These are phyloP conservation scores for Fusarium hostae DNA, from an alignment of 2,329 filamentous ascomycete genomes.

Conservation along the genomic window DNA sequence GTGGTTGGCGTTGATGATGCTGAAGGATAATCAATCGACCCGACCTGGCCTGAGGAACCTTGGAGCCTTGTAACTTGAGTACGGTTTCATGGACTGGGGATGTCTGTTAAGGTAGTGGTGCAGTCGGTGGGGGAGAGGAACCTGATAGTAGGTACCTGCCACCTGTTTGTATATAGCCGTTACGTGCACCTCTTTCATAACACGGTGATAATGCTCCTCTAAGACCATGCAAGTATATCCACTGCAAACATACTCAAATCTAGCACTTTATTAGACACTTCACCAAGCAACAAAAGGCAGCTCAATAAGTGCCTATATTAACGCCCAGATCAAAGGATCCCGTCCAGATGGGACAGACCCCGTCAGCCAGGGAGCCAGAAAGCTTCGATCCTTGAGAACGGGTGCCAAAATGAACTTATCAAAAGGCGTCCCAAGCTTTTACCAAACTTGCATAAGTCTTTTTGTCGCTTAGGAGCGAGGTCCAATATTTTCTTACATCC, in stretches of 20 bases:
- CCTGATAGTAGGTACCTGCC: not conserved
- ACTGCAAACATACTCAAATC: not conserved
- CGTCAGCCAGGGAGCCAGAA: not conserved
- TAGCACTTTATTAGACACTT: not conserved
- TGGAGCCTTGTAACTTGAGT: slow-evolving; percentile 26
- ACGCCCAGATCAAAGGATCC: slow-evolving; percentile 2
- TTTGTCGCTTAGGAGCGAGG: not conserved
- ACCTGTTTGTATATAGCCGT: not conserved
- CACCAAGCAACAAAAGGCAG: not conserved
- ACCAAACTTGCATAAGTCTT: not conserved
- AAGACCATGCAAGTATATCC: not conserved
- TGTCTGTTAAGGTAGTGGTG: slow-evolving; percentile 18
- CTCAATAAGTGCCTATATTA: not conserved
- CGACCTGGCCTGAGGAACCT: slow-evolving; percentile 24
- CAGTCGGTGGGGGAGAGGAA: slow-evolving; percentile 7
- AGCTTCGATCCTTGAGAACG: not conserved
- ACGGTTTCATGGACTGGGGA: slow-evolving; percentile 25
- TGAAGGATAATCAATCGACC: slow-evolving; percentile 31
- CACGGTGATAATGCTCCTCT: not conserved
- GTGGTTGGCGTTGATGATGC: slow-evolving; percentile 34
- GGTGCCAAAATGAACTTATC: not conserved
- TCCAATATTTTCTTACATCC: not conserved
- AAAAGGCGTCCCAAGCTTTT: no score
- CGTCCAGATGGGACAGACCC: not conserved
- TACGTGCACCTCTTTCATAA: not conserved